Percentiles rank a stretch among this genome's conserved stretches.
These are phyloP conservation scores for Umbelopsis sp. DNA, from an alignment of 192 early-diverging fungal species.

Conservation along the genomic window DNA sequence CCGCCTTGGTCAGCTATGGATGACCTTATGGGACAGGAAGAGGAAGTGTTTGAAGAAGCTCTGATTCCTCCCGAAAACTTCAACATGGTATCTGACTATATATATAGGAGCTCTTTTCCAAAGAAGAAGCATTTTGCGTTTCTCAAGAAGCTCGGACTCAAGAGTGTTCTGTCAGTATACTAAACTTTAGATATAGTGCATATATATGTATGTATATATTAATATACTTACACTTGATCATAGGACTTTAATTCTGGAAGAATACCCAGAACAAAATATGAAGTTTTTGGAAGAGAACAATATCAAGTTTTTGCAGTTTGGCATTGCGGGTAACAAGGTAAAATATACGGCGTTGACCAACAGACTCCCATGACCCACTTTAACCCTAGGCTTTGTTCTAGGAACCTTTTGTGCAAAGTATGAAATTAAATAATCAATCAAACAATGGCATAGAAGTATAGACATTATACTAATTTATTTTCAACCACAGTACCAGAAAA, in stretches of 20 bases:
- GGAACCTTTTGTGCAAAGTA: slow-evolving; percentile 72
- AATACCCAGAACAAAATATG: slow-evolving; percentile 88
- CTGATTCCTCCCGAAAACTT: slow-evolving; percentile 94
- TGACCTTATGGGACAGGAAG: slow-evolving; percentile 36
- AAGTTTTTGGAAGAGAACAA: slow-evolving; percentile 79
- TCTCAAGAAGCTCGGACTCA: slow-evolving; percentile 82
- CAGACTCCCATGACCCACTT: no score
- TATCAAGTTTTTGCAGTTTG: slow-evolving; percentile 85
- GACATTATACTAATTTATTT: not conserved
- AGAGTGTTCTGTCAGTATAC: slow-evolving; percentile 77
- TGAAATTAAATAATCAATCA: not conserved
- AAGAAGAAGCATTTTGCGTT: slow-evolving; percentile 93
- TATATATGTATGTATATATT: not conserved
- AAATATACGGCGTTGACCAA: not conserved
- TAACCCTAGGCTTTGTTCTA: no score
- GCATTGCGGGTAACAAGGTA: slow-evolving; percentile 93
- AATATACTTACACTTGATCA: not conserved
- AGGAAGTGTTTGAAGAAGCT: slow-evolving; percentile 52
- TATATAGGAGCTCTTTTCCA: slow-evolving; percentile 95
- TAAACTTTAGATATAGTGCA: not conserved
- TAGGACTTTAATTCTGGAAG: slow-evolving; percentile 90
- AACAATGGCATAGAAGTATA: no score
- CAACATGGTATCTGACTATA: slow-evolving; percentile 89
- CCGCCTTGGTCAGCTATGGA: slow-evolving; percentile 31
- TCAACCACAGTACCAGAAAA: slow-evolving; percentile 55